Percentiles rank a stretch among this genome's conserved stretches.
These are phyloP conservation scores for Venturia effusa DNA, from an alignment of 2,329 filamentous ascomycete species.

Conservation along the genomic window DNA sequence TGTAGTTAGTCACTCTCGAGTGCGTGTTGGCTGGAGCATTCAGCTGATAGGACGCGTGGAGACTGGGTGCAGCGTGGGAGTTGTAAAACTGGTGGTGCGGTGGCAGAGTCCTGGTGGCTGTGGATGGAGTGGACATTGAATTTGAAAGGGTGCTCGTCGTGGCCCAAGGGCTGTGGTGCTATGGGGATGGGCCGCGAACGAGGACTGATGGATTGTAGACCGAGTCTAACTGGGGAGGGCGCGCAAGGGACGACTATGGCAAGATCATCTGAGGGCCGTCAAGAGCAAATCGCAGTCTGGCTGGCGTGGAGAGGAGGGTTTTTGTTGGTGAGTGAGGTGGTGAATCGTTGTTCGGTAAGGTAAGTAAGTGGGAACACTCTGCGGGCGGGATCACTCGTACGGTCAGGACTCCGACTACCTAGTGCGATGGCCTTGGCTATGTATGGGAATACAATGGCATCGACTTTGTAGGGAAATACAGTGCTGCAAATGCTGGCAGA, in stretches of 20 bases:
- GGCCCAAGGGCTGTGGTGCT: background rate
- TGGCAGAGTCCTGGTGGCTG: slow-evolving; percentile 30
- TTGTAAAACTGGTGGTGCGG: slow-evolving; percentile 13
- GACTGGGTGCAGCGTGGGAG: background rate
- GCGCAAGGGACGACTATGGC: background rate
- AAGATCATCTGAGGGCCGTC: background rate
- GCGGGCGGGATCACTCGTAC: background rate
- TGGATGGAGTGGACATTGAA: slow-evolving; percentile 33
- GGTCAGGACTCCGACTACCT: background rate
- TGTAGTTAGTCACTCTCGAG: background rate
- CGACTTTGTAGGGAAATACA: too few relatives aligned
- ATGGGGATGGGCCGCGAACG: background rate
- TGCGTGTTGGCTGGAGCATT: background rate
- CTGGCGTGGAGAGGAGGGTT: background rate
- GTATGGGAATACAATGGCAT: background rate
- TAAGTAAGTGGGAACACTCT: background rate
- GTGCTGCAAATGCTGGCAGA: background rate
- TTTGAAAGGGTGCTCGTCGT: background rate
- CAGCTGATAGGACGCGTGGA: background rate
- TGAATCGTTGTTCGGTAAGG: background rate
- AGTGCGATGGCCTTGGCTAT: background rate
- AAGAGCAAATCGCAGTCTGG: background rate
- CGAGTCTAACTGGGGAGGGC: background rate
- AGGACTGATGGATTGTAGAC: background rate
- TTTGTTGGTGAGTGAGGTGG: background rate